phyloP scores from a whole-genome alignment of 352 stramenopile genomes.

The Phytophthora melonis region DNA sequence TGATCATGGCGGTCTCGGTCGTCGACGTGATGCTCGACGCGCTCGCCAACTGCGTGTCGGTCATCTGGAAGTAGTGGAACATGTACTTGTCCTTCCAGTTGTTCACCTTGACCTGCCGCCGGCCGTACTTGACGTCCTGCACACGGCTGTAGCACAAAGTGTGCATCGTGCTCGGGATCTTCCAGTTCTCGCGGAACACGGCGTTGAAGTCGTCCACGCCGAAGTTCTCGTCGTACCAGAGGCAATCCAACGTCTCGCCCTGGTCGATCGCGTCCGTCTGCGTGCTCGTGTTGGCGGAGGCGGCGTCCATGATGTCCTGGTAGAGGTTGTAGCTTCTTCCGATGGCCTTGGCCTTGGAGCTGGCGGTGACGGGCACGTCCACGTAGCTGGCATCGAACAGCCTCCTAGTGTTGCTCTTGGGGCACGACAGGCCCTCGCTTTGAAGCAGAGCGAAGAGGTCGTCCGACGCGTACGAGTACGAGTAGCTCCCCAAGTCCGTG shows the following conservation, averaged over 20 bases:
- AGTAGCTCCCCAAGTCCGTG: constrained; percentile 58
- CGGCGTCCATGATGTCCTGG: constrained; percentile 37
- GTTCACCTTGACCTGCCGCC: constrained; percentile 22
- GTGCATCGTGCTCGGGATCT: constrained; percentile 32
- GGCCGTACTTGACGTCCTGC: constrained; percentile 28
- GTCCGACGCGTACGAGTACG: constrained; percentile 74
- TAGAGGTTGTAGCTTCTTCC: constrained; percentile 55
- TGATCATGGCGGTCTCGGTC: constrained; percentile 24
- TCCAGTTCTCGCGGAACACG: constrained; percentile 49
- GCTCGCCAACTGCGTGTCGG: constrained; percentile 28
- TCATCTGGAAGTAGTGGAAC: constrained; percentile 43
- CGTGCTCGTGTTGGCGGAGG: constrained; percentile 19
- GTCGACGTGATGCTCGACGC: constrained; percentile 34
- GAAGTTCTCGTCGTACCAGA: constrained; percentile 57
- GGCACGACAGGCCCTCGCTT: constrained; percentile 42
- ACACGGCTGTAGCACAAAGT: constrained; percentile 53
- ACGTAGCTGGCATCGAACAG: constrained; percentile 27
- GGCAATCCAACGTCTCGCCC: constrained; percentile 61
- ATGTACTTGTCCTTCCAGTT: constrained; percentile 29
- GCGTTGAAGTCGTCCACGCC: constrained; percentile 55
- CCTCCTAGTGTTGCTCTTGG: constrained; percentile 49
- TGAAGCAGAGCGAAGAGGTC: constrained; percentile 51
- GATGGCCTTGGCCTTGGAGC: constrained; percentile 36
- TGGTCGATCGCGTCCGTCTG: constrained; percentile 49
- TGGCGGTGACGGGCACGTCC: constrained; percentile 19